Conservation (phyloP, 2,329 filamentous ascomycete genomes). For the Myriosclerotinia duriaeana region DNA sequence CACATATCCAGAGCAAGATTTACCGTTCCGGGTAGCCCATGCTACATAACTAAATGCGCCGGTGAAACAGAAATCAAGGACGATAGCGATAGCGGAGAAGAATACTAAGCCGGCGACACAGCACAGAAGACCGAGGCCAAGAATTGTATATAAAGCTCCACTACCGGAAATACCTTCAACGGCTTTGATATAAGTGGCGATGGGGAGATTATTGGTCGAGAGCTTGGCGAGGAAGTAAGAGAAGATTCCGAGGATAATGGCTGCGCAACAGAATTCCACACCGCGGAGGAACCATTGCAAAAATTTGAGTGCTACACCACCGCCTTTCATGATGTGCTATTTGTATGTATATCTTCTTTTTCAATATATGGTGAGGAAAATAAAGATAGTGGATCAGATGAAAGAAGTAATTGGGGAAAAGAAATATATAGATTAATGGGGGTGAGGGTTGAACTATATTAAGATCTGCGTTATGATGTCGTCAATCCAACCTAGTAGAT, state of each 20-base stretch:
- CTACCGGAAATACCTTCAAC: conserved; percentile 77
- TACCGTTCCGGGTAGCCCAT: conserved; percentile 68
- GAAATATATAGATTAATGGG: neutral
- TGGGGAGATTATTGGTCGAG: conserved; percentile 60
- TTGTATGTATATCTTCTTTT: neutral
- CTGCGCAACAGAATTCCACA: conserved; percentile 70
- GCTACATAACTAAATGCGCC: conserved; percentile 82
- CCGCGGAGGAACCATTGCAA: conserved; percentile 70
- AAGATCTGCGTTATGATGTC: conserved; percentile 13
- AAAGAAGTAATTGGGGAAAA: neutral
- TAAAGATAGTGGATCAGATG: neutral
- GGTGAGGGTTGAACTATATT: neutral
- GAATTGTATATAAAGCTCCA: conserved; percentile 70
- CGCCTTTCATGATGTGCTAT: conserved; percentile 53
- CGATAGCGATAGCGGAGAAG: conserved; percentile 69
- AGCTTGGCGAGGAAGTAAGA: conserved; percentile 81
- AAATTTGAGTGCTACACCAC: conserved; percentile 64
- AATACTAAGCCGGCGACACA: conserved; percentile 73
- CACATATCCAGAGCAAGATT: conserved; percentile 63
- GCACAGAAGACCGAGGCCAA: conserved; percentile 73
- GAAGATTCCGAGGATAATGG: conserved; percentile 74
- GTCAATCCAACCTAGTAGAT: neutral
- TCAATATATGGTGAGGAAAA: neutral
- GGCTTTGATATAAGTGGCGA: conserved; percentile 66
- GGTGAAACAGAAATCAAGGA: conserved; percentile 75